Evolutionary conservation across 768 basidiomycete genomes (phyloP).

Genomic region (Lentinula raphanica): DNA sequence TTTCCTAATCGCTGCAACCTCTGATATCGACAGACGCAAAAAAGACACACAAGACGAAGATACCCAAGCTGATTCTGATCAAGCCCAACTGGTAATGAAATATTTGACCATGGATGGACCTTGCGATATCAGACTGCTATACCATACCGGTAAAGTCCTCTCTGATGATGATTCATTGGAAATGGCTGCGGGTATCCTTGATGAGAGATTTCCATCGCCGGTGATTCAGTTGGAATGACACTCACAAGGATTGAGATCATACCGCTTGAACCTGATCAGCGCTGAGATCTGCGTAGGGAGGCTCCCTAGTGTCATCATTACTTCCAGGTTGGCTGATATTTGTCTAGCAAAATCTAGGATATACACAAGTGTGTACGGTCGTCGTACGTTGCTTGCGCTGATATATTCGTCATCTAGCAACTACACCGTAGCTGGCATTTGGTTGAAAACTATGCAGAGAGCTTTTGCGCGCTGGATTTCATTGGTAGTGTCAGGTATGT

Average conservation of each 20-base stretch:
- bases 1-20: no score
- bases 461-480: slow-evolving; percentile 86
- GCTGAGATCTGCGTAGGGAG: slow-evolving; percentile 99
- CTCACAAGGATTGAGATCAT: slow-evolving; percentile 82
- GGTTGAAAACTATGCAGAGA: slow-evolving; percentile 81
- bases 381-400: slow-evolving; percentile 7
- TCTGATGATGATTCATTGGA: slow-evolving; percentile 59
- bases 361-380: slow-evolving; percentile 58
- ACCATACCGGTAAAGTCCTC: slow-evolving; percentile 82
- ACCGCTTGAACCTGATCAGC: slow-evolving; percentile 98
- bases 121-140: slow-evolving; percentile 26
- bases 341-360: slow-evolving; percentile 67
- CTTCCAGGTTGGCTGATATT: slow-evolving; percentile 43
- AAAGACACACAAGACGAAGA: slow-evolving; percentile 10
- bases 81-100: slow-evolving; percentile 61
- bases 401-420: slow-evolving; percentile 44
- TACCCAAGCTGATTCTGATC: slow-evolving; percentile 38
- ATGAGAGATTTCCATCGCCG: slow-evolving; percentile 19
- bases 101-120: slow-evolving; percentile 21
- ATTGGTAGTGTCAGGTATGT: slow-evolving; percentile 78
- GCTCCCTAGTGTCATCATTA: slow-evolving; percentile 66
- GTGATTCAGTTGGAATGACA: slow-evolving; percentile 13
- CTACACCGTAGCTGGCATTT: slow-evolving; percentile 83
- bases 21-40: slow-evolving; percentile 3
- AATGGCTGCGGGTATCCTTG: slow-evolving; percentile 89